Base-by-base conservation (phyloP, 306 rosid genomes). In the Spatholobus suberectus region DNA sequence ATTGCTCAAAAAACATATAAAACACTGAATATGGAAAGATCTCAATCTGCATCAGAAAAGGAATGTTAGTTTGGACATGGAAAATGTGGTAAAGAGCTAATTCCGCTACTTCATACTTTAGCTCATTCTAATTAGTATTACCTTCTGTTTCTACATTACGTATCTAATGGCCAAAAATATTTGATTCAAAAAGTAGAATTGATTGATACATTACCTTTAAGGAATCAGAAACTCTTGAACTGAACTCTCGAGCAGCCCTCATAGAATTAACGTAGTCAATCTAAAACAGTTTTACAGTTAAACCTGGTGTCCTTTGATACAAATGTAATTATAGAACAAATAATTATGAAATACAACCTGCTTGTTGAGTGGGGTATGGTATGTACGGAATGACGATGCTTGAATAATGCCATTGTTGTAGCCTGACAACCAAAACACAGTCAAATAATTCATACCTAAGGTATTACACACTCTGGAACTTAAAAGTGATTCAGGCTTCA, bases 1-100 rank as follows among this genome's bases (percentile, higher is more conserved):
- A 96, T 92, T 96, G 99, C 95, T 96, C 99, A 81, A 96, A 96
- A 80, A 92, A 96, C 97, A 96, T 96, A 81, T 96, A 96, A 80
- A 94, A 96, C 76, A 96, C 91, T 14, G 99, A 94, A 86, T 96
- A 96, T 29, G 99, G 99, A 89, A 94, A 96, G 85, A 96, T 86
- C 86, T 96, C 99, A 75, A 96, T 92, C 99, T 96, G 98, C 93
- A 88, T 58, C 81, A 89, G 46, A 72, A 77, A 86, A 75, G 70
- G 76, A 81, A 54, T 71, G 65, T 86, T 41, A 88, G 82, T 83
- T 82, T 26, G 80, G 78, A 55, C 73, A 62, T 34, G 51, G 70
- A 58, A 57, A 47, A 71, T 55, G 15, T 24, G 46, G 27, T 61
- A 27, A 37, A 71, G 34, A 77, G 27, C 20, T 2, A 29, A 71